Conservation (phyloP, 2,329 filamentous ascomycete species). For the Pestalotiopsis fici region DNA sequence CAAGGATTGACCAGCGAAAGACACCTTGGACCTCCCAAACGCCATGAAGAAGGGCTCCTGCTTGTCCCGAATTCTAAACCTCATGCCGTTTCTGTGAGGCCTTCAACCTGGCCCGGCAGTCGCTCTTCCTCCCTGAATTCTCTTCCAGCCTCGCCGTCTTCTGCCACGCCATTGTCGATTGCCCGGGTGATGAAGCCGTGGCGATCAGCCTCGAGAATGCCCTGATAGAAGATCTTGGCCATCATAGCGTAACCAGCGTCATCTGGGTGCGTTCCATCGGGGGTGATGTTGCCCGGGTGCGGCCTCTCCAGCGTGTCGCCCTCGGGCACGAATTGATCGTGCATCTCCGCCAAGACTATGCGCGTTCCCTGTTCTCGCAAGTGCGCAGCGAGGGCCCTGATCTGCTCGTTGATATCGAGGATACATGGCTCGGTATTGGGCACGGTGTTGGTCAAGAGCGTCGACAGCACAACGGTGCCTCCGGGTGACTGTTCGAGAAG, state of each 20-base stretch:
- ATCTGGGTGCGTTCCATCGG: slow-evolving; percentile 25
- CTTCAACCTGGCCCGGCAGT: neutral
- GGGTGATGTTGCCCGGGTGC: slow-evolving; percentile 17
- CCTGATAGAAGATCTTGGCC: slow-evolving; percentile 21
- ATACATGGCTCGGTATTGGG: slow-evolving; percentile 18
- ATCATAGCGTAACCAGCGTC: slow-evolving; percentile 24
- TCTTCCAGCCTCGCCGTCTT: slow-evolving; percentile 14
- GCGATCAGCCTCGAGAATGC: slow-evolving; percentile 20
- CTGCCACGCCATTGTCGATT: slow-evolving; percentile 16
- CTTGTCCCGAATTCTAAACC: neutral
- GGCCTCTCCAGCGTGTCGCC: slow-evolving; percentile 15
- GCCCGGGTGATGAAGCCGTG: slow-evolving; percentile 17
- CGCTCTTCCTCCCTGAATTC: neutral
- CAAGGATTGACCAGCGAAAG: neutral
- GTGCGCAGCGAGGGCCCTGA: slow-evolving; percentile 14
- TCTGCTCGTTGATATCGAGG: slow-evolving; percentile 21
- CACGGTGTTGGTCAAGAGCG: slow-evolving; percentile 23
- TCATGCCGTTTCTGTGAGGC: neutral
- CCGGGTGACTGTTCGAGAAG: slow-evolving; percentile 20
- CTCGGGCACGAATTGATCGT: slow-evolving; percentile 18
- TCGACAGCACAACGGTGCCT: slow-evolving; percentile 25
- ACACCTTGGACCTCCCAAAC: neutral
- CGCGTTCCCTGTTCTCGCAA: slow-evolving; percentile 14
- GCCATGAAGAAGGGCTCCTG: neutral
- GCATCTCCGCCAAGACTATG: slow-evolving; percentile 28